These are phyloP conservation scores for Arthrobotrys megalospora DNA, from an alignment of 2,329 filamentous ascomycete genomes.

Conservation along the genomic window DNA sequence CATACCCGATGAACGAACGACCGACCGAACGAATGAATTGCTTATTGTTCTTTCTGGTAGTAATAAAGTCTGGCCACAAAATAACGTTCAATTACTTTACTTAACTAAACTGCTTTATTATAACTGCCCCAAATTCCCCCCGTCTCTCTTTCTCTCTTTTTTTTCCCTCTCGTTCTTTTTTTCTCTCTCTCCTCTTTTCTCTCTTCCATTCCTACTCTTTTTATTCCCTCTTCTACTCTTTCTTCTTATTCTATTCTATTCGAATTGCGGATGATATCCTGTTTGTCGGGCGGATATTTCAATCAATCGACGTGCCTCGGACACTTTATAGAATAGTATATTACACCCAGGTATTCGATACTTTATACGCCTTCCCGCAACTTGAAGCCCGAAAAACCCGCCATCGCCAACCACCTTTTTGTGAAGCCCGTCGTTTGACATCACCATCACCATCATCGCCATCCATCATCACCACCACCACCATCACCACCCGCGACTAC, in stretches of 20 bases:
- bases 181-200: neutral
- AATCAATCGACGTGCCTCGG: too few relatives aligned
- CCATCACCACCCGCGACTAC: neutral
- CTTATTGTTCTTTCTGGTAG: neutral
- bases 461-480: neutral
- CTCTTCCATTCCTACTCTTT: neutral
- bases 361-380: too few relatives aligned
- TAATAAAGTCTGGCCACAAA: too few relatives aligned
- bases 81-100: neutral
- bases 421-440: neutral
- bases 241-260: neutral
- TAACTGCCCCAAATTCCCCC: neutral
- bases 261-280: neutral
- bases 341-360: too few relatives aligned
- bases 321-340: too few relatives aligned
- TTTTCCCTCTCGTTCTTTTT: neutral
- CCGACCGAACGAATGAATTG: neutral
- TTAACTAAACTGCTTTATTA: neutral
- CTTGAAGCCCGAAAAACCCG: too few relatives aligned
- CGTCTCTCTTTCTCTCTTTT: neutral
- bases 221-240: neutral
- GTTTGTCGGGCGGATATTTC: too few relatives aligned
- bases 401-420: neutral
- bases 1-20: neutral
- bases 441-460: slow-evolving; percentile 2